A percentile compares a stretch with the other conserved stretches of the same genome.
phyloP scores from a whole-genome alignment of 352 stramenopile species.

The Nothophytophthora sp. region DNA sequence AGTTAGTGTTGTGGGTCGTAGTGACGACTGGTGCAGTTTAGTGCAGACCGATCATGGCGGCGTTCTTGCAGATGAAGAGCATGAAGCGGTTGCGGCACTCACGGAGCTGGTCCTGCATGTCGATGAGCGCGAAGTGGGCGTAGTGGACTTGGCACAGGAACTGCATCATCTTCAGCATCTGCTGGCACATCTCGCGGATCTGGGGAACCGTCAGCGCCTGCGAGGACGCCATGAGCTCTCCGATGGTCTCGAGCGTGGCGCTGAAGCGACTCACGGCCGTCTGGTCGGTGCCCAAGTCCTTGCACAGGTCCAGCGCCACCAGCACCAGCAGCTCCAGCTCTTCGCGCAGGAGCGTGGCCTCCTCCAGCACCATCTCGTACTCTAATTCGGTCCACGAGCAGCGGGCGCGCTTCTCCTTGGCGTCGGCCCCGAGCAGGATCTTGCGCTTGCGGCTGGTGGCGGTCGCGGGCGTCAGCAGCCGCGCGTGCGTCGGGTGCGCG shows the following conservation, averaged over 20 bases:
- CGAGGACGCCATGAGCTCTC: conserved; percentile 46
- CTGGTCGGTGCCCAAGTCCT: conserved; percentile 46
- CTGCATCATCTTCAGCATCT: conserved; percentile 78
- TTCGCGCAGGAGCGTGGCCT: conserved; percentile 65
- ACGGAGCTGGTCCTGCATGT: conserved; percentile 74
- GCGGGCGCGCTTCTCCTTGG: conserved; percentile 50
- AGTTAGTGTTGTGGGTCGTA: conserved; percentile 18
- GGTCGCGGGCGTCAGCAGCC: conserved; percentile 10
- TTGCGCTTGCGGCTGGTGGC: conserved; percentile 46
- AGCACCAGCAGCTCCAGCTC: conserved; percentile 70
- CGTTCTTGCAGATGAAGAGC: conserved; percentile 79
- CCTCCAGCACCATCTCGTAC: conserved; percentile 74
- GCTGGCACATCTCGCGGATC: conserved; percentile 64
- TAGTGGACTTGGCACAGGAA: conserved; percentile 67
- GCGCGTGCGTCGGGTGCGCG: background rate
- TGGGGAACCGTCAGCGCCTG: conserved; percentile 53
- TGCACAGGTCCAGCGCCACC: conserved; percentile 57
- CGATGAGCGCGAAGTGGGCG: conserved; percentile 65
- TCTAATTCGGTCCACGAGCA: conserved; percentile 62
- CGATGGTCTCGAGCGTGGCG: conserved; percentile 36
- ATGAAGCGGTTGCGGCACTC: conserved; percentile 73
- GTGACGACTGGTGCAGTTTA: conserved; percentile 6
- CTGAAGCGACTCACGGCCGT: conserved; percentile 30
- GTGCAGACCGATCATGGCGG: conserved; percentile 56
- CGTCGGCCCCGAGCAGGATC: conserved; percentile 36